Evolutionary conservation across 2,329 filamentous ascomycete genomes (phyloP).

Genomic region (Fusarium mundagurra): DNA sequence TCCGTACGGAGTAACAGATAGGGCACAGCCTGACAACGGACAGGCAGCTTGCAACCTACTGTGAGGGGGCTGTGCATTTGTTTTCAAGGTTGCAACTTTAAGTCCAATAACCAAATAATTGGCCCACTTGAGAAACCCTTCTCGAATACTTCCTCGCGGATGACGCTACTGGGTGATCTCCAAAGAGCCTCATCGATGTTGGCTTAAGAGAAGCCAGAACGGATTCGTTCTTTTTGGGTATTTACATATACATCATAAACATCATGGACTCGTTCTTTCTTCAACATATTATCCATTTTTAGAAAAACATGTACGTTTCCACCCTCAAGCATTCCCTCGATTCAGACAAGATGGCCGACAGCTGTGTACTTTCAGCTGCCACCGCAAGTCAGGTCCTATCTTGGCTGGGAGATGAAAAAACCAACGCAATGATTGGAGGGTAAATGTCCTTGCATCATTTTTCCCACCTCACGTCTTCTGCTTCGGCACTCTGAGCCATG

Average conservation of each 20-base stretch:
- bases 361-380: not conserved
- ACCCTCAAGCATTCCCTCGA: conserved; percentile 26
- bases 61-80: not conserved
- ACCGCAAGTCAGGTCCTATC: conserved; percentile 18
- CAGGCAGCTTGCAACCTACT: not conserved
- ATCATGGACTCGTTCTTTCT: not conserved
- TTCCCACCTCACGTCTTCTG: conserved; percentile 15
- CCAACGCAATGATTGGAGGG: conserved; percentile 39
- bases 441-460: conserved; percentile 24
- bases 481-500: conserved; percentile 13
- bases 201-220: not conserved
- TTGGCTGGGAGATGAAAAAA: not conserved
- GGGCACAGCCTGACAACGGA: not conserved
- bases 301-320: not conserved
- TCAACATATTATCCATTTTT: not conserved
- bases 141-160: conserved; percentile 4
- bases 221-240: not conserved
- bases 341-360: conserved; percentile 12
- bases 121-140: conserved; percentile 32
- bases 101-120: not conserved
- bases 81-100: conserved; percentile 4
- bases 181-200: not conserved
- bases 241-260: not conserved
- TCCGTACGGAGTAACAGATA: not conserved
- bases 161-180: not conserved